These are phyloP conservation scores for Camellia granthamiana DNA, from an alignment of 148 eudicot genomes.

Conservation along the genomic window DNA sequence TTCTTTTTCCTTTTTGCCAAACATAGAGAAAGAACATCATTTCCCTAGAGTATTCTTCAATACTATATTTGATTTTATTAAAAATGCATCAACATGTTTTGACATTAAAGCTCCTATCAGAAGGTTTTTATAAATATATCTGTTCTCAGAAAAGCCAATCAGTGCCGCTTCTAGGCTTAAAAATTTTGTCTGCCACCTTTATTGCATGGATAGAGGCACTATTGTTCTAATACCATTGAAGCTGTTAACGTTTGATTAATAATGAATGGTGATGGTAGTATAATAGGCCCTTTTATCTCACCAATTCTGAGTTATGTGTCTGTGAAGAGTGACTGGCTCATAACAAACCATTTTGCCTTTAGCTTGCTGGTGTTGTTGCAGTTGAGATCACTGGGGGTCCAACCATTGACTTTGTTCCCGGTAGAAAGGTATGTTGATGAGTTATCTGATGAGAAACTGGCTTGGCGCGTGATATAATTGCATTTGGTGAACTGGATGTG, in stretches of 20 bases:
- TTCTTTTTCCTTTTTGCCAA: no score
- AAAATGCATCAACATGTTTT: no score
- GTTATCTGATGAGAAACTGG: conserved; percentile 4
- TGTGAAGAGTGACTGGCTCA: conserved; percentile 20
- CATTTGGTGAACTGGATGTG: conserved; percentile 31
- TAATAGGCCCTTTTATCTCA: not conserved
- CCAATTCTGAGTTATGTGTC: not conserved
- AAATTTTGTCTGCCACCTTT: no score
- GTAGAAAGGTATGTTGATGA: conserved; percentile 67
- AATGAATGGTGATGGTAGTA: not conserved
- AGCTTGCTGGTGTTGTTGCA: conserved; percentile 99
- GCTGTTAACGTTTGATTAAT: not conserved
- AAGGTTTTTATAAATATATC: no score
- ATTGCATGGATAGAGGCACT: no score
- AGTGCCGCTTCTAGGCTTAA: no score
- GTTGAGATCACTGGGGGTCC: conserved; percentile 98
- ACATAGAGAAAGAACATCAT: no score
- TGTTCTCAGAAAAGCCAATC: no score
- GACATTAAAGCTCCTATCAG: no score
- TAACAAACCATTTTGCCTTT: conserved; percentile 17
- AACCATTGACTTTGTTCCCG: conserved; percentile 76
- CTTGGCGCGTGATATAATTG: conserved; percentile 16
- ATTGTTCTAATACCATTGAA: conserved; percentile 1
- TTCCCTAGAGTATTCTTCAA: no score
- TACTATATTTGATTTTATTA: no score